These are phyloP conservation scores for Takashimella koratensis DNA, from an alignment of 1,284 basidiomycete genomes.

Conservation along the genomic window DNA sequence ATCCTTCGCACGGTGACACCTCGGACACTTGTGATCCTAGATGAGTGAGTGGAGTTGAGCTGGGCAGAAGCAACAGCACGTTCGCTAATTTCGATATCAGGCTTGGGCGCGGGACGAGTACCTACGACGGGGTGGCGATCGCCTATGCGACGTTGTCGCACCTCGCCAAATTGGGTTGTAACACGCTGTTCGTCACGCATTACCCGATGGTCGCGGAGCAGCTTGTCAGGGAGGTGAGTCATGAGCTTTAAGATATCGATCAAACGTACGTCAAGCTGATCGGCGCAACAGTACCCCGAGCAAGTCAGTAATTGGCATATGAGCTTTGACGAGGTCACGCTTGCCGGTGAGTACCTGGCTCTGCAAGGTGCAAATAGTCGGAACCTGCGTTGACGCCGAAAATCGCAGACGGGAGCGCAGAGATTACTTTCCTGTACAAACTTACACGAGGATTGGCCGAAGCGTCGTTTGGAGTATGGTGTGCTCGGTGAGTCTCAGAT, in stretches of 20 bases:
- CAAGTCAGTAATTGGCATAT: conserved; percentile 74
- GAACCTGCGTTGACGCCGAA: background rate
- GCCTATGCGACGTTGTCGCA: conserved; percentile 67
- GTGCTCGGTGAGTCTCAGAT: conserved; percentile 56
- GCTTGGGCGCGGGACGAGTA: conserved; percentile 46
- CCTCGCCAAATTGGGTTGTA: conserved; percentile 63
- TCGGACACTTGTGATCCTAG: conserved; percentile 76
- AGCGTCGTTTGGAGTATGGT: conserved; percentile 86
- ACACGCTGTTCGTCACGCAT: conserved; percentile 91
- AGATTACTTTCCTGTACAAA: conserved; percentile 80
- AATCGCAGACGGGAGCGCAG: conserved; percentile 64
- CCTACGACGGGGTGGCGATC: conserved; percentile 49
- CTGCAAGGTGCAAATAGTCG: background rate
- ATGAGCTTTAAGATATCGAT: conserved; percentile 13
- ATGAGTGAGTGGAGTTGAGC: conserved; percentile 50
- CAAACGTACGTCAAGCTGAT: background rate
- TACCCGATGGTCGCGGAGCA: conserved; percentile 61
- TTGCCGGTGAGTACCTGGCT: conserved; percentile 27
- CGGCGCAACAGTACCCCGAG: conserved; percentile 29
- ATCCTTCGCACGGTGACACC: conserved; percentile 71
- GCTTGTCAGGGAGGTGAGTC: conserved; percentile 58
- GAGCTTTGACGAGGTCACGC: conserved; percentile 60
- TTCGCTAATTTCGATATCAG: conserved; percentile 11
- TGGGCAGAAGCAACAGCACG: background rate
- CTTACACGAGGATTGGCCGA: conserved; percentile 67